These are phyloP conservation scores for Cordyceps fumosorosea DNA, from an alignment of 2,329 filamentous ascomycete genomes.

Conservation along the genomic window DNA sequence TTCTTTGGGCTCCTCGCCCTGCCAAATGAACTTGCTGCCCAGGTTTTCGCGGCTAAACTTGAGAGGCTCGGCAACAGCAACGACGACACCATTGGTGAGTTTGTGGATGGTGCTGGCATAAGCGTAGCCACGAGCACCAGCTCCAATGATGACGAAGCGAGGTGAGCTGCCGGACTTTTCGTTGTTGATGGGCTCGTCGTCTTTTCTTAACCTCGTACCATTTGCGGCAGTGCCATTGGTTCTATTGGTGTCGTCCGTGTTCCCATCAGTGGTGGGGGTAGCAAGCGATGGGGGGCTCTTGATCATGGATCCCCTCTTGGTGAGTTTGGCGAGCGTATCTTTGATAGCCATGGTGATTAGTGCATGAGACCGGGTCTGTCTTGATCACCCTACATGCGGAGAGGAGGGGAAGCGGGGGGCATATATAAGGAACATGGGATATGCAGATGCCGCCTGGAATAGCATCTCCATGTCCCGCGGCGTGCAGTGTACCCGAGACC, in stretches of 20 bases:
- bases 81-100: constrained; percentile 61
- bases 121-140: constrained; percentile 68
- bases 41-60: constrained; percentile 68
- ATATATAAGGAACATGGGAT: constrained; percentile 14
- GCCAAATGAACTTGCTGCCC: constrained; percentile 69
- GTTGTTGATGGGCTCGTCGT: not conserved
- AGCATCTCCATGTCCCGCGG: not conserved
- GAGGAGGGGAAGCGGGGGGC: constrained; percentile 10
- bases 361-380: not conserved
- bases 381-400: not conserved
- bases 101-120: constrained; percentile 65
- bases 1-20: constrained; percentile 38
- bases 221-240: not conserved
- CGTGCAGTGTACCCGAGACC: not conserved
- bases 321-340: constrained; percentile 16
- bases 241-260: not conserved
- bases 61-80: constrained; percentile 75
- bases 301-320: constrained; percentile 12
- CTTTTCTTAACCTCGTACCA: not conserved
- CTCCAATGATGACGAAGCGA: constrained; percentile 73
- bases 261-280: not conserved
- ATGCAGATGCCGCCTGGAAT: too few species aligned
- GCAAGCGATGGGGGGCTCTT: not conserved
- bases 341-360: constrained; percentile 19
- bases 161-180: constrained; percentile 40